These are phyloP conservation scores for Quercus gilva DNA, from an alignment of 306 rosid genomes.

Conservation along the genomic window DNA sequence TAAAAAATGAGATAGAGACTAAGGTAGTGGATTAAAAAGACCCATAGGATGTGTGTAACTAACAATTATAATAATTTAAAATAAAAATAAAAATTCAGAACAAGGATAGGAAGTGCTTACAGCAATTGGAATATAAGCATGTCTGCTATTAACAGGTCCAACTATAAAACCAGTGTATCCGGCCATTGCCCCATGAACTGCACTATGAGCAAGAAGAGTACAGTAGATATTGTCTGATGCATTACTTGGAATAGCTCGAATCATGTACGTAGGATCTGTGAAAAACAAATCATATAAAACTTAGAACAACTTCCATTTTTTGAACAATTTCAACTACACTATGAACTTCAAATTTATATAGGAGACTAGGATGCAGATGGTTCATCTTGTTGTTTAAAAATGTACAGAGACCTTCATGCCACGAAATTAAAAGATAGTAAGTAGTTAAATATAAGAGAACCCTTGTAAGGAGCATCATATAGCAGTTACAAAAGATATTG, in stretches of 20 bases:
- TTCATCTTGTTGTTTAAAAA: neutral
- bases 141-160: constrained; percentile 82
- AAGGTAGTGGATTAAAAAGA: neutral
- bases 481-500: neutral
- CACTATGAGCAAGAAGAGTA: constrained; percentile 96
- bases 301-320: neutral
- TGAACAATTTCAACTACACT: too few relatives aligned
- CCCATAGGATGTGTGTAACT: neutral
- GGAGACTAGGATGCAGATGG: neutral
- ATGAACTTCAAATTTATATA: neutral
- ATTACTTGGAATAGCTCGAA: constrained; percentile 96
- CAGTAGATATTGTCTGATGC: constrained; percentile 94
- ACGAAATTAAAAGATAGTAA: neutral
- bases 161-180: constrained; percentile 92
- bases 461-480: neutral
- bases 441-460: neutral
- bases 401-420: neutral
- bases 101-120: constrained; percentile 52
- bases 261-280: constrained; percentile 95
- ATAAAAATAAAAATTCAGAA: neutral
- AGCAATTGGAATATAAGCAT: constrained; percentile 86
- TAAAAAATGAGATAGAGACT: neutral
- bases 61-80: constrained; percentile 6
- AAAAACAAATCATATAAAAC: neutral
- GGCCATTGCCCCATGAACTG: constrained; percentile 97